Evolutionary conservation across 805 yeast genomes (phyloP), one percentile per base, ranked within the genome.

Genomic region (Wickerhamomyces sydowiorum): DNA sequence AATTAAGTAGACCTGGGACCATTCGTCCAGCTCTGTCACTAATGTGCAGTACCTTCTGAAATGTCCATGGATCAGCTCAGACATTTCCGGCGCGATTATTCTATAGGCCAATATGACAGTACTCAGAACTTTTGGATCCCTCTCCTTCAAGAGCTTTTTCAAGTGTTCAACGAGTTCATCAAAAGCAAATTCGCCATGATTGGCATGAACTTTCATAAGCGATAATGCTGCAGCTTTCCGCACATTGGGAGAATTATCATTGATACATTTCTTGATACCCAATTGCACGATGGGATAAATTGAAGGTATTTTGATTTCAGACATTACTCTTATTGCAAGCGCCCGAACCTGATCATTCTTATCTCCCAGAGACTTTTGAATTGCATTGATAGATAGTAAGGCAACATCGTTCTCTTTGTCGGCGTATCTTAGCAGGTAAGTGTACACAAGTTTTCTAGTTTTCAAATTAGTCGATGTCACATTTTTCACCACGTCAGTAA

Each of bases 351-450:
- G 72, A 2, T 95, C 83, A 46, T 73, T 75, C 49, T 78, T 78
- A 52, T 88, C 96, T 9, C 73, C 68, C 23, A 91, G 64, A 1
- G 87, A 73, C 61, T 86, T 88, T 60, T 93, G 99, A 38, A 93
- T 85, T 1, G 97, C 86, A 61, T 93, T 93, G 49, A 93, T 86
- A 1, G 96, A 80, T 36, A 93, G 69, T 18, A 93, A 71, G 2
- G 98, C 93, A n/a, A 86, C 74, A 59, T 90, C 96, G 9, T 93
- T 96, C 51, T 87, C 90, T 42, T 70, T 61, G 47, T 87, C 95
- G 20, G 96, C 93, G 59, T 78, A 88, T 42, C 85, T 72, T 34
- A 81, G 66, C 38, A 93, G 64, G 51, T 86, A 87, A 1, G 83
- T 70, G 62, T 86, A 78, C 2, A 89, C 96, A 58, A 91, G 70